Evolutionary conservation across 1,284 basidiomycete genomes (phyloP), one percentile per base, ranked within the genome.

Genomic region (Coniophora puteana): DNA sequence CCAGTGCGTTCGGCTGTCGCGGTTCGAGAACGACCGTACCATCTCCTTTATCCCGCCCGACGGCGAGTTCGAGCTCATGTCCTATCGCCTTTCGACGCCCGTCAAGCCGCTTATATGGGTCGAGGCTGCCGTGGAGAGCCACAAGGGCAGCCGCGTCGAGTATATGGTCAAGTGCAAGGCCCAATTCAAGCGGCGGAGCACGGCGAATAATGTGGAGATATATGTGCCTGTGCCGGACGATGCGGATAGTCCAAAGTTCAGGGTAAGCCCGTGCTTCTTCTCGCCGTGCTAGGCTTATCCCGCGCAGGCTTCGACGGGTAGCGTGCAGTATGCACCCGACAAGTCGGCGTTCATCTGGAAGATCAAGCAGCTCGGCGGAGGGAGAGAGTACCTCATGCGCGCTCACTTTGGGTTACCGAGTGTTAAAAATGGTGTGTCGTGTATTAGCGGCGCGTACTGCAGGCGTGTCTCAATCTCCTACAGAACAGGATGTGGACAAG

Each of bases 21-120:
- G 95, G 12, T 99, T 99, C 61, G 96, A 99, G 59, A 98, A 97
- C 65, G 96, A 99, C 69, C 83, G 96, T 44, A 99, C 95, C 2
- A 99, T 99, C 62, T 93, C 89, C 20, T 99, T 99, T 68, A 99
- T 99, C 57, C 96, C 96, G 0, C 96, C 96, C 2, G 96, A 99
- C 60, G 96, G 96, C 51, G 95, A 98, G 64, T 98, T 99, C 55
- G 95, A 98, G 63, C 78, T 98, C 48, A 98, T 99, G 94, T 90
- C 87, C 20, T 99, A 98, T 64, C 86, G 95, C 8, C 76, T 98
- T 5, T 93, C 89, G 25, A 96, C 94, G 5, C 90, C 94, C 4
- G 95, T 99, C 44, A 99, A 99, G 63, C 96, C 96, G 1, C 74
- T 99, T 28, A 83, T 99, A 29, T 99, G 94, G 93, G 96, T 97